A percentile compares a stretch with the other conserved stretches of the same genome.
Evolutionary conservation across 768 basidiomycete genomes (phyloP).

Genomic region (Cystobasidium tubakii): DNA sequence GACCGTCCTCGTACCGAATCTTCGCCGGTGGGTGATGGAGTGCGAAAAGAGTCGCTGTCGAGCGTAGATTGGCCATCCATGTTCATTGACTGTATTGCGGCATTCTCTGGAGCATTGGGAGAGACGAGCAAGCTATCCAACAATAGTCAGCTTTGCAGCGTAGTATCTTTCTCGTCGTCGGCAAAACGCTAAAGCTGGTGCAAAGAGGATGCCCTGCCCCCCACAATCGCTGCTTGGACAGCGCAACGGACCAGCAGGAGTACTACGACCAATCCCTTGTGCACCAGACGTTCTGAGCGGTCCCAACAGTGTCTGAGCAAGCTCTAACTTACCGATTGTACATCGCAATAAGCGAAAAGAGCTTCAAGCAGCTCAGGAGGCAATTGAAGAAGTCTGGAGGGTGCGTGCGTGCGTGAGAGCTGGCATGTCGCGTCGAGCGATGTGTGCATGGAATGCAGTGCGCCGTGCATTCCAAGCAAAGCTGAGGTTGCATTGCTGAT

Average conservation of each 20-base stretch:
- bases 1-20: neutral
- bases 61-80: constrained; percentile 17
- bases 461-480: too few species aligned
- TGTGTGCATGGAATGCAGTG: too few species aligned
- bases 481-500: too few species aligned
- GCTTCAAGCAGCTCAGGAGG: constrained; percentile 21
- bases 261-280: too few species aligned
- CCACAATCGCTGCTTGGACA: too few species aligned
- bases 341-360: constrained; percentile 20
- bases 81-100: neutral
- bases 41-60: constrained; percentile 25
- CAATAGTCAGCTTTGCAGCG: neutral
- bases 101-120: constrained; percentile 1
- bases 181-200: too few species aligned
- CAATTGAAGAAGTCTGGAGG: neutral
- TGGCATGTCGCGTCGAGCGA: neutral
- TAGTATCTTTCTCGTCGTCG: too few species aligned
- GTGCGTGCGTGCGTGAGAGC: neutral
- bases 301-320: neutral
- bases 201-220: too few species aligned
- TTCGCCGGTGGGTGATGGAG: neutral
- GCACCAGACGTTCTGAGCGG: too few species aligned
- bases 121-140: constrained; percentile 16
- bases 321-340: constrained; percentile 1
- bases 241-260: too few species aligned